Evolutionary conservation across 176 grass and related monocot species (phyloP).

Genomic region (Triticum turgidum): DNA sequence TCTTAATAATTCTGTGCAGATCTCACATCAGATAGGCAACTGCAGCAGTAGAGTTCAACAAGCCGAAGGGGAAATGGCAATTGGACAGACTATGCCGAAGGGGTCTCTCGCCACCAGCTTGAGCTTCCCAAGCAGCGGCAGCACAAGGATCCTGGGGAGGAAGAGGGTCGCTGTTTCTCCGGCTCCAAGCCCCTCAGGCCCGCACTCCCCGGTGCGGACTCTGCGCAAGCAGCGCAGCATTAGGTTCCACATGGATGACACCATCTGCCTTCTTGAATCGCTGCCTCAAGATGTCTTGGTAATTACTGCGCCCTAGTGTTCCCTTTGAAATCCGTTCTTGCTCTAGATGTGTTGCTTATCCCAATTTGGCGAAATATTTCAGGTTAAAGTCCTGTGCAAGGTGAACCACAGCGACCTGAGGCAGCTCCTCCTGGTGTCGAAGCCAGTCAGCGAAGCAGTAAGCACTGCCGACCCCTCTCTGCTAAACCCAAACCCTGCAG

Average conservation of each 20-base stretch:
- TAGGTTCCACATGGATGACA: slow-evolving; percentile 43
- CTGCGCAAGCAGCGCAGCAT: slow-evolving; percentile 56
- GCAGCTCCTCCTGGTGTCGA: slow-evolving; percentile 79
- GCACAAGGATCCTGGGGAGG: slow-evolving; percentile 61
- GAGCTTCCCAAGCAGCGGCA: slow-evolving; percentile 44
- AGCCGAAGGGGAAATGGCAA: slow-evolving; percentile 48
- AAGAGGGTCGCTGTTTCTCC: slow-evolving; percentile 66
- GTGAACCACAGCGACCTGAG: slow-evolving; percentile 72
- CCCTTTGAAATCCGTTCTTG: not conserved
- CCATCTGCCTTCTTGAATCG: slow-evolving; percentile 42
- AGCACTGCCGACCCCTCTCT: not conserved
- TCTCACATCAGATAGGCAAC: too few relatives aligned
- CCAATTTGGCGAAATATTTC: not conserved
- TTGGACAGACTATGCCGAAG: slow-evolving; percentile 42
- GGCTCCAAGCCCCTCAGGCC: slow-evolving; percentile 16
- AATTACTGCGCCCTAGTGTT: not conserved
- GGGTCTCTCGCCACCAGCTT: slow-evolving; percentile 37
- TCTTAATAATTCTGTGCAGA: slow-evolving; percentile 6
- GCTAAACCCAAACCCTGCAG: not conserved
- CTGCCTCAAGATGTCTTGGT: slow-evolving; percentile 83
- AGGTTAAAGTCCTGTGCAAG: slow-evolving; percentile 72
- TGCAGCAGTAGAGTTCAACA: not conserved
- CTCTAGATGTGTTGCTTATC: not conserved
- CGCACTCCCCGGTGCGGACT: slow-evolving; percentile 36
- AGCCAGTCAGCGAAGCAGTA: slow-evolving; percentile 75